These are phyloP conservation scores for Plasmodium vivax DNA, from an alignment of 169 alveolate genomes.

Conservation along the genomic window DNA sequence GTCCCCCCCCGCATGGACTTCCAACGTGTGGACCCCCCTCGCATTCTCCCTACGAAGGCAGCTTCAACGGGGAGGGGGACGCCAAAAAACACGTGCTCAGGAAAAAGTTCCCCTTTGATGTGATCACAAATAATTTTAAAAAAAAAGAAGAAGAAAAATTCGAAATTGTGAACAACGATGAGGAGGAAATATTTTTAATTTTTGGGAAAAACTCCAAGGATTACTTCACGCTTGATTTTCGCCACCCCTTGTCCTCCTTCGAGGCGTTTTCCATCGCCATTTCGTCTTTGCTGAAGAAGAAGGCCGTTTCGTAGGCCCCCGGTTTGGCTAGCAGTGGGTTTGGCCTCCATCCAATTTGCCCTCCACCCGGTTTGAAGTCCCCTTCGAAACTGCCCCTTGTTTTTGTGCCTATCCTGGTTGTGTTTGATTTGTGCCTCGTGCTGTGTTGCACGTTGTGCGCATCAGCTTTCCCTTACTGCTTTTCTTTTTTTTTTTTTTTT, in stretches of 20 bases:
- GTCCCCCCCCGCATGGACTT: background rate
- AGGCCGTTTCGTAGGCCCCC: conserved; percentile 77
- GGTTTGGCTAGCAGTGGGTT: background rate
- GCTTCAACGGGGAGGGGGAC: background rate
- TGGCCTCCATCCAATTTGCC: background rate
- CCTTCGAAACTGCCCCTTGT: background rate
- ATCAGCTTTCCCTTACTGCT: background rate
- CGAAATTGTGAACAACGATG: conserved; percentile 72
- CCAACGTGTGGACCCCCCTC: background rate
- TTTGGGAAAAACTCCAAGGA: conserved; percentile 82
- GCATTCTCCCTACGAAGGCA: background rate
- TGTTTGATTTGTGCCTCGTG: background rate
- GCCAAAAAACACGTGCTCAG: conserved; percentile 4
- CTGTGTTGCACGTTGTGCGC: background rate
- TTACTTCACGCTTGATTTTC: conserved; percentile 81
- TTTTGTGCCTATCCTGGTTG: background rate
- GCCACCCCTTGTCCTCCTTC: conserved; percentile 82
- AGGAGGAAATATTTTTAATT: conserved; percentile 75
- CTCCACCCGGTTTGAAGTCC: background rate
- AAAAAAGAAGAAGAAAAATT: conserved; percentile 31
- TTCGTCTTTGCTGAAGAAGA: conserved; percentile 77
- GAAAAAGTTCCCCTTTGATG: conserved; percentile 76
- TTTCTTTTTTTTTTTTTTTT: background rate
- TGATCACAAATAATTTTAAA: conserved; percentile 51
- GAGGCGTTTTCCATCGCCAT: conserved; percentile 84